Evolutionary conservation across 805 yeast species (phyloP).

Genomic region (Teunomyces funiuensis): DNA sequence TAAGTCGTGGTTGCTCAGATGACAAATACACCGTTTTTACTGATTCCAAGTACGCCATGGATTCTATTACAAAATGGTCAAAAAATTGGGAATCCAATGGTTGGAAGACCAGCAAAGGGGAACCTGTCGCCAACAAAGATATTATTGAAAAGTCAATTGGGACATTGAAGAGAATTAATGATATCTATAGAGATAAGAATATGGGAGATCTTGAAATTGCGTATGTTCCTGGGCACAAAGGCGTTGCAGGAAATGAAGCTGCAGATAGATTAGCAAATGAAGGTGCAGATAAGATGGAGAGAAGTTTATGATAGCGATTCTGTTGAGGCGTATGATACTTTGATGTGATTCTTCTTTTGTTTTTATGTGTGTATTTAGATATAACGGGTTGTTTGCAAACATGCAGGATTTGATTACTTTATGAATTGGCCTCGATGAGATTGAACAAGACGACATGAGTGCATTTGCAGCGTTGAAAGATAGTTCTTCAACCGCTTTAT

Average conservation of each 20-base stretch:
- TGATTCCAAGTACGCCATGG: conserved; percentile 70
- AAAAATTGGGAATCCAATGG: conserved; percentile 55
- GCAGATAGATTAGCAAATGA: conserved; percentile 74
- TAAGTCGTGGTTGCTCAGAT: background rate
- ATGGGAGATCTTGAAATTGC: conserved; percentile 44
- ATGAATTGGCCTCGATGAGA: background rate
- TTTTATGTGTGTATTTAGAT: too few relatives aligned
- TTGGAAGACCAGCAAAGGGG: conserved; percentile 48
- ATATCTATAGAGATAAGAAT: conserved; percentile 31
- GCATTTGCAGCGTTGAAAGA: conserved; percentile 33
- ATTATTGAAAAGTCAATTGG: conserved; percentile 38
- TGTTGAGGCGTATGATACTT: too few relatives aligned
- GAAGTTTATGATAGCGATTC: background rate
- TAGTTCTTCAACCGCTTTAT: conserved; percentile 12
- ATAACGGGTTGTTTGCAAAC: too few relatives aligned
- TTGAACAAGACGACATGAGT: conserved; percentile 25
- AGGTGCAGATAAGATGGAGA: conserved; percentile 10
- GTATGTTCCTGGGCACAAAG: conserved; percentile 76
- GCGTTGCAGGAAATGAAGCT: conserved; percentile 65
- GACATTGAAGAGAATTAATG: conserved; percentile 34
- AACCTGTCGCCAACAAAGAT: conserved; percentile 51
- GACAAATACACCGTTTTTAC: conserved; percentile 48
- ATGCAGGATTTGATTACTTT: too few relatives aligned
- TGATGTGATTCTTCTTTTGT: too few relatives aligned
- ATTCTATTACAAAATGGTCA: conserved; percentile 58